These are phyloP conservation scores for Penicillium maclennaniae DNA, from an alignment of 495 filamentous ascomycete genomes.

Conservation along the genomic window DNA sequence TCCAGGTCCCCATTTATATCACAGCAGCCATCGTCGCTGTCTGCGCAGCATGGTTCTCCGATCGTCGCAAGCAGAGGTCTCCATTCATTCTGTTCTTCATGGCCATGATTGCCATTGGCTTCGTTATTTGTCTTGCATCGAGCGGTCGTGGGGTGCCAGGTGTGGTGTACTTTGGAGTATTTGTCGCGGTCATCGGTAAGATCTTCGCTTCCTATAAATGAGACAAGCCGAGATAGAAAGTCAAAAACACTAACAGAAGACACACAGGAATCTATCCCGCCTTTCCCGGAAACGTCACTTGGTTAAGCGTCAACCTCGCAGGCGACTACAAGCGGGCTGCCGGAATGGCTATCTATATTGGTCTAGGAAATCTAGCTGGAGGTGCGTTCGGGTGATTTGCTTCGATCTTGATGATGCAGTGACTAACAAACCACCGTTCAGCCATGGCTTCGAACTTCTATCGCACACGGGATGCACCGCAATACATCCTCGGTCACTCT, in stretches of 20 bases:
- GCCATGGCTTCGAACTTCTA: conserved; percentile 79
- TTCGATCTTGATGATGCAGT: background rate
- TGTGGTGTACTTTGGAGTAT: conserved; percentile 70
- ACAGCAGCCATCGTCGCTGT: conserved; percentile 58
- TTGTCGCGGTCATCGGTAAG: conserved; percentile 63
- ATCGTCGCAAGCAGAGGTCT: conserved; percentile 55
- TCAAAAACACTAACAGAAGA: background rate
- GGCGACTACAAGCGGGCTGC: conserved; percentile 67
- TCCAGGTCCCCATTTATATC: conserved; percentile 57
- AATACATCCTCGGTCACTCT: conserved; percentile 64
- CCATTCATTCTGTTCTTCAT: conserved; percentile 63
- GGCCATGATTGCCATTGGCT: conserved; percentile 60
- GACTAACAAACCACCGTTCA: conserved; percentile 6
- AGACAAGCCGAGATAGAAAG: too few relatives aligned
- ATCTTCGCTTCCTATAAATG: conserved; percentile 33
- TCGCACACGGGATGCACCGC: conserved; percentile 56
- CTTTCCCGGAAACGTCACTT: conserved; percentile 64
- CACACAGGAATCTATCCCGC: conserved; percentile 37
- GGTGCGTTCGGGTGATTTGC: conserved; percentile 18
- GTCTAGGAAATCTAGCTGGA: conserved; percentile 67
- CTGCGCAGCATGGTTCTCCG: conserved; percentile 54
- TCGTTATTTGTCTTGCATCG: conserved; percentile 52
- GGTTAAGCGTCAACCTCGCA: conserved; percentile 68
- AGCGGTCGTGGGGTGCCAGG: conserved; percentile 49
- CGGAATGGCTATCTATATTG: conserved; percentile 74